These are phyloP conservation scores for Chlorella sp. DNA, from an alignment of 139 green algal species.

Conservation along the genomic window DNA sequence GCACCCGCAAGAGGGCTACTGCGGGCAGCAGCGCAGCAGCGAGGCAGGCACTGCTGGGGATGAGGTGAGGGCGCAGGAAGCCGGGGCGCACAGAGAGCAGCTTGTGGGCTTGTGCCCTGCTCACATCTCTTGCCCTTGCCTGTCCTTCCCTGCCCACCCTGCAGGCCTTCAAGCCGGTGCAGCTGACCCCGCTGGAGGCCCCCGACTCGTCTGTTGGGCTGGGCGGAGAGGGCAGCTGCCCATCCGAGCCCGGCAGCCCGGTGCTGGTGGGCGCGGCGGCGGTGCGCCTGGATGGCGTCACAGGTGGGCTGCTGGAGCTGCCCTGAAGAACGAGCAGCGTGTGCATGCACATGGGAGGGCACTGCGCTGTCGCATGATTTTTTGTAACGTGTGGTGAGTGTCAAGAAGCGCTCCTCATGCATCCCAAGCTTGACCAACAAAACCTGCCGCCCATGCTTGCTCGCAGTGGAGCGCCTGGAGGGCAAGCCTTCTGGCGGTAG, in stretches of 20 bases:
- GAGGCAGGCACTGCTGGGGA: neutral
- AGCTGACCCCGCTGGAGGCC: neutral
- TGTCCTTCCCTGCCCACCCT: neutral
- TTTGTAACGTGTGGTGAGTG: no score
- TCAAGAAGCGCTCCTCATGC: no score
- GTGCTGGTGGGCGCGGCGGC: neutral
- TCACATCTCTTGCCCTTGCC: neutral
- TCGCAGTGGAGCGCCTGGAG: no score
- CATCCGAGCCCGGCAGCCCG: neutral
- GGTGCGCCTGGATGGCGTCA: neutral
- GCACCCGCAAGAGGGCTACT: slow-evolving; percentile 44
- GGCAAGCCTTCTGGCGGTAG: no score
- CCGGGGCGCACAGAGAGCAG: no score
- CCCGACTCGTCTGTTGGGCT: neutral
- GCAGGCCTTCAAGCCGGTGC: neutral
- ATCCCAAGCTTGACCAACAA: no score
- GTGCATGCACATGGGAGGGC: no score
- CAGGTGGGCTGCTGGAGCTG: neutral
- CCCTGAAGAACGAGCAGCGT: no score
- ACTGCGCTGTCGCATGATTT: no score
- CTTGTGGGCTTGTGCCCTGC: neutral
- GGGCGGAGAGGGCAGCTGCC: neutral
- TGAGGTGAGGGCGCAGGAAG: neutral
- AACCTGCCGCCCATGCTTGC: no score
- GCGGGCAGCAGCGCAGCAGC: neutral